Conservation (phyloP, 257 asterid species). For the Voacanga thouarsii region DNA sequence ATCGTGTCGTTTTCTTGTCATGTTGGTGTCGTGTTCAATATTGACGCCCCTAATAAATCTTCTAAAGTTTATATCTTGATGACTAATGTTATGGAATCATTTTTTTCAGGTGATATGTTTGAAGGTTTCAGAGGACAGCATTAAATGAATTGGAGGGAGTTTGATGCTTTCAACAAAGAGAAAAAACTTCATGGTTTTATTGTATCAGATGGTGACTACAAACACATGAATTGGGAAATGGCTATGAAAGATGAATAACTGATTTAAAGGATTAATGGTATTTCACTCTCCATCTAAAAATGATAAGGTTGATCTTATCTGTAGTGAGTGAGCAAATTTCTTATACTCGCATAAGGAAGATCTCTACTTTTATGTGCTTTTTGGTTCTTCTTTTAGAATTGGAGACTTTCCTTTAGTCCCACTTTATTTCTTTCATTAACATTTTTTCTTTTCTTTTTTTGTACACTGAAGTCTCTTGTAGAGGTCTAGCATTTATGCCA, state of each 20-base stretch:
- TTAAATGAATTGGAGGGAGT: not conserved
- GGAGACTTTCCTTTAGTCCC: no score
- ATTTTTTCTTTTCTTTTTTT: no score
- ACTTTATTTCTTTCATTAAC: no score
- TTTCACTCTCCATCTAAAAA: no score
- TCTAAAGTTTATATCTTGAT: not conserved
- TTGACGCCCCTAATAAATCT: no score
- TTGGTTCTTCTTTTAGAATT: not conserved
- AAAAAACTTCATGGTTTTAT: not conserved
- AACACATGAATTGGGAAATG: not conserved
- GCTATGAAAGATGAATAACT: not conserved
- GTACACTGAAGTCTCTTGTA: not conserved
- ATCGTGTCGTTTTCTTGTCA: no score
- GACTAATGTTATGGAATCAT: not conserved
- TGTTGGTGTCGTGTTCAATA: no score
- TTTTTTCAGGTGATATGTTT: conserved; percentile 1
- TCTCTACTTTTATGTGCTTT: not conserved
- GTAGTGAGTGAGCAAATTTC: no score
- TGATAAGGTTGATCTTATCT: no score
- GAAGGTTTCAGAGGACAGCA: conserved; percentile 71
- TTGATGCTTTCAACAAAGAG: not conserved
- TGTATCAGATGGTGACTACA: not conserved
- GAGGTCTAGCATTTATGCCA: not conserved
- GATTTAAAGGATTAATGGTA: no score
- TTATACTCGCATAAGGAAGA: not conserved